Evolutionary conservation across 1,284 basidiomycete species (phyloP).

Genomic region (Golubevia sp.): DNA sequence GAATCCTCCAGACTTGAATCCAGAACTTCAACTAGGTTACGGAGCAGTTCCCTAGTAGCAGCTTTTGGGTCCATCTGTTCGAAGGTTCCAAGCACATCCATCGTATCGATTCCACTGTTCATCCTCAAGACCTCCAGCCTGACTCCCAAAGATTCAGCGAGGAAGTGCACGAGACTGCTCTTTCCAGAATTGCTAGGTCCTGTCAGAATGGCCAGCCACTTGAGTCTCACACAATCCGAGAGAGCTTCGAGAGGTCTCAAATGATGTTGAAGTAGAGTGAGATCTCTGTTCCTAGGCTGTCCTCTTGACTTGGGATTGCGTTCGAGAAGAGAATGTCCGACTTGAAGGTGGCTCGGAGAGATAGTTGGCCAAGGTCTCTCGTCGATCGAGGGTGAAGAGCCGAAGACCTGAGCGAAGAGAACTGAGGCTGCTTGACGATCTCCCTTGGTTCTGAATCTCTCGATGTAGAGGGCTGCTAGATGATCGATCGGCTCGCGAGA

Average conservation of each 20-base stretch:
- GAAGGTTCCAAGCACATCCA: slow-evolving; percentile 92
- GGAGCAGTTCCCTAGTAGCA: slow-evolving; percentile 13
- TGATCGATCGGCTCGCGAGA: slow-evolving; percentile 41
- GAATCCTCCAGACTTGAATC: background rate
- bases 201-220: slow-evolving; percentile 86
- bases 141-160: slow-evolving; percentile 76
- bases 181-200: slow-evolving; percentile 80
- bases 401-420: slow-evolving; percentile 73
- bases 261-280: slow-evolving; percentile 70
- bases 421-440: slow-evolving; percentile 72
- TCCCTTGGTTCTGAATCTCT: slow-evolving; percentile 76
- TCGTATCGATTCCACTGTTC: slow-evolving; percentile 87
- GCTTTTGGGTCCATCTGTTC: slow-evolving; percentile 72
- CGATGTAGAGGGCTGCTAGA: slow-evolving; percentile 69
- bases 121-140: slow-evolving; percentile 76
- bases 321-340: slow-evolving; percentile 71
- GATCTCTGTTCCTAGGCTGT: slow-evolving; percentile 59
- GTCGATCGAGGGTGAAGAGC: slow-evolving; percentile 14
- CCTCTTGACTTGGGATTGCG: slow-evolving; percentile 62
- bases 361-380: slow-evolving; percentile 67
- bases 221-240: slow-evolving; percentile 74
- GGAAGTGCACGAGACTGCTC: slow-evolving; percentile 73
- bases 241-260: slow-evolving; percentile 76
- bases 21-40: slow-evolving; percentile 2
- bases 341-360: slow-evolving; percentile 68